These are phyloP conservation scores for Trichoderma simmonsii DNA, from an alignment of 2,329 filamentous ascomycete genomes.

Conservation along the genomic window DNA sequence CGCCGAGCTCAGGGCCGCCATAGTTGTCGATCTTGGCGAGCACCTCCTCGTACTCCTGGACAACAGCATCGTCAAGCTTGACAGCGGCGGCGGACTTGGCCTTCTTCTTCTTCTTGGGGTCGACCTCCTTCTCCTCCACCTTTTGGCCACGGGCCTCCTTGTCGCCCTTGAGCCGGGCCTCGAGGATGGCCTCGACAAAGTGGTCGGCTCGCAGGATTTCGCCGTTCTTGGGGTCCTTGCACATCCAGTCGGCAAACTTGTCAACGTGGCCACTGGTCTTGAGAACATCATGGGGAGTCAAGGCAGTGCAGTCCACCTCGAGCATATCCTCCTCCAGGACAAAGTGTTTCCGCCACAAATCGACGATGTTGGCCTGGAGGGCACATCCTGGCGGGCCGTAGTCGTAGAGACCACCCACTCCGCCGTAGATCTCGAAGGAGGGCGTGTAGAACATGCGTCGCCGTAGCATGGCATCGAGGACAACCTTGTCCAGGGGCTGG, in stretches of 20 bases:
- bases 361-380: conserved; percentile 82
- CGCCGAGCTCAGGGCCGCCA: conserved; percentile 77
- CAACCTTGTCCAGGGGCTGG: conserved; percentile 78
- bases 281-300: conserved; percentile 89
- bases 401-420: conserved; percentile 85
- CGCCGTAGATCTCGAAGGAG: conserved; percentile 92
- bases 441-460: conserved; percentile 93
- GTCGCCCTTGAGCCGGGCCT: conserved; percentile 81
- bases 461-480: conserved; percentile 80
- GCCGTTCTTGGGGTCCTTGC: conserved; percentile 95
- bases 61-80: conserved; percentile 81
- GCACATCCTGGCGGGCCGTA: conserved; percentile 87
- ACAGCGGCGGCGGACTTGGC: conserved; percentile 73
- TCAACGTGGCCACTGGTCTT: conserved; percentile 97
- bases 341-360: conserved; percentile 90
- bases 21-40: conserved; percentile 96
- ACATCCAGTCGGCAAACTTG: conserved; percentile 99
- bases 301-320: conserved; percentile 88
- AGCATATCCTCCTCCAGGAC: conserved; percentile 92
- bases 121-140: conserved; percentile 71
- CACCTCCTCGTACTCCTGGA: conserved; percentile 86
- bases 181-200: conserved; percentile 90
- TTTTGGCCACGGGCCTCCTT: conserved; percentile 87
- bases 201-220: conserved; percentile 96
- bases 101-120: conserved; percentile 85